A percentile compares a stretch with the other conserved stretches of the same genome.
These are phyloP conservation scores for Sarcodon sp. DNA, from an alignment of 768 basidiomycete genomes.

Conservation along the genomic window DNA sequence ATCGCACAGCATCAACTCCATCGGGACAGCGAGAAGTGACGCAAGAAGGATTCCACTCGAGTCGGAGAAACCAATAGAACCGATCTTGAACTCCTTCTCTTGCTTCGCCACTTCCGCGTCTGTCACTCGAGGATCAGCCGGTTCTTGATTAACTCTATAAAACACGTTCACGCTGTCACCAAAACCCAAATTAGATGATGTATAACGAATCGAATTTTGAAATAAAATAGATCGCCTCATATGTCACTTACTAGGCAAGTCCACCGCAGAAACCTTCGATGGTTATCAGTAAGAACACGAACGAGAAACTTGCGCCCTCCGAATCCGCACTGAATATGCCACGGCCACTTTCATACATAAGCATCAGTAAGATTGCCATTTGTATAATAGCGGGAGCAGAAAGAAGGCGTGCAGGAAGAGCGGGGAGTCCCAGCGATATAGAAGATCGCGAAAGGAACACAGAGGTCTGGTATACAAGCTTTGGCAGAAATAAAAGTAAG, in stretches of 20 bases:
- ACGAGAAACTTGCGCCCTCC: slow-evolving; percentile 33
- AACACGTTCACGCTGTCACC: slow-evolving; percentile 70
- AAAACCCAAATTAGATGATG: slow-evolving; percentile 1
- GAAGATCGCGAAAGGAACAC: slow-evolving; percentile 92
- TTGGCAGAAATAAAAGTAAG: background rate
- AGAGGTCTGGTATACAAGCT: slow-evolving; percentile 82
- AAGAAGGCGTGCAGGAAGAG: slow-evolving; percentile 58
- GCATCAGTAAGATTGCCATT: slow-evolving; percentile 44
- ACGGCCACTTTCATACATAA: slow-evolving; percentile 55
- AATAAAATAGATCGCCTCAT: slow-evolving; percentile 8
- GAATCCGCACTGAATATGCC: slow-evolving; percentile 43
- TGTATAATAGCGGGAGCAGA: slow-evolving; percentile 70
- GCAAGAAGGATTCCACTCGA: slow-evolving; percentile 58
- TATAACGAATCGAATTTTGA: background rate
- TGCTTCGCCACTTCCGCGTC: slow-evolving; percentile 53
- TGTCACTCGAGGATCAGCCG: slow-evolving; percentile 28
- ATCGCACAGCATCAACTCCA: slow-evolving; percentile 65
- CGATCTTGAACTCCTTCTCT: slow-evolving; percentile 83
- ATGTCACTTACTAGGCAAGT: slow-evolving; percentile 69
- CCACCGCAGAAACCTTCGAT: slow-evolving; percentile 91
- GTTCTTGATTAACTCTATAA: slow-evolving; percentile 71
- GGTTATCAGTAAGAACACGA: slow-evolving; percentile 70
- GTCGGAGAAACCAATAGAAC: slow-evolving; percentile 80
- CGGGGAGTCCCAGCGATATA: slow-evolving; percentile 72
- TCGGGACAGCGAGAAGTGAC: slow-evolving; percentile 55